Base-by-base conservation (phyloP, 208 protist species). In the Leishmania martiniquensis region DNA sequence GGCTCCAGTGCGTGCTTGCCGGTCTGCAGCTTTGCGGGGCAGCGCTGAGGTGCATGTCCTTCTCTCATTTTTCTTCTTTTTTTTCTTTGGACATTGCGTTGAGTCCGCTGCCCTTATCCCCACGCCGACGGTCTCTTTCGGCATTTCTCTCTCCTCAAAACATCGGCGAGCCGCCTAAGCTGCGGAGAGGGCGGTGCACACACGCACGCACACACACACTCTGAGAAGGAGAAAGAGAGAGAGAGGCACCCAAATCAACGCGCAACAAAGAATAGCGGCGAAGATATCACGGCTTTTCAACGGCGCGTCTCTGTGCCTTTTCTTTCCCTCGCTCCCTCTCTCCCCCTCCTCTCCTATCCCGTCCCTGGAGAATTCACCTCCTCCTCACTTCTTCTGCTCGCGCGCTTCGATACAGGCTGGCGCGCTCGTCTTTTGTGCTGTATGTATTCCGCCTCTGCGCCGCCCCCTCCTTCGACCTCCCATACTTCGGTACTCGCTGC, bases 251-350 rank as follows among this genome's bases (percentile, higher is more conserved):
- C 4, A 60, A 15, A 60, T 22, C 37, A 29, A 44, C 15, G 34
- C 60, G 17, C 22, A 66, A 66, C 3, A 5, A 66, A n/a, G 60
- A 13, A 17, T 5, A 25, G 34, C 4, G 12, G 60, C 12, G 60
- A 66, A 66, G 7, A 34, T 4, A 66, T 20, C 60, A n/a, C 60
- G 4, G 60, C 54, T 25, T 29, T 6, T 20, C 32, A 25, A n/a
- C 34, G 20, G 17, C 42, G 12, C 25, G 42, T 6, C n/a, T 20
- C 10, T 34, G 65, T 51, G 25, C 7, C 22, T 55, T 25, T n/a
- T 47, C 47, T 47, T 39, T 76, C 34, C 73, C 44, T 77, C 22
- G 3, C 29, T 44, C 37, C 10, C 55, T 80, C 4, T 47, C 59
- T 57, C 45, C 45, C 52, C 34, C 60, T 42, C 13, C 44, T 25